Conservation (phyloP, 352 stramenopile species). For the Phytophthora litchii region DNA sequence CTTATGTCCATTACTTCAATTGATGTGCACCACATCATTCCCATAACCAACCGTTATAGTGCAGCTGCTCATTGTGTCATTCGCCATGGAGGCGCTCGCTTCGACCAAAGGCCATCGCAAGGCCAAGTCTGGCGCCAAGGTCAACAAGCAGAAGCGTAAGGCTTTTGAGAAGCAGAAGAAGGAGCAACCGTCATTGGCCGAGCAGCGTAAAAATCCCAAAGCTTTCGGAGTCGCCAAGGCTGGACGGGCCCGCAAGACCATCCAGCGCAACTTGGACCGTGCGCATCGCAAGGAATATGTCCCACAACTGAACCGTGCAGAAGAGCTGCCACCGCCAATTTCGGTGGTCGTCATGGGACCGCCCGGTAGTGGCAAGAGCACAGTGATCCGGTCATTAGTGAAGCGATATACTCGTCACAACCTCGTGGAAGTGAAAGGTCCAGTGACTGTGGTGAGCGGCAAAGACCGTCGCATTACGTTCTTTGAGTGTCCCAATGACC, state of each 20-base stretch:
- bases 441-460: slow-evolving; percentile 98
- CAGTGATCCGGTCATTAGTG: slow-evolving; percentile 97
- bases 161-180: slow-evolving; percentile 87
- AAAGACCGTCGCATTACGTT: slow-evolving; percentile 99
- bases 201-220: slow-evolving; percentile 96
- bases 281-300: slow-evolving; percentile 98
- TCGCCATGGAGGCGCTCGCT: slow-evolving; percentile 46
- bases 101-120: slow-evolving; percentile 80
- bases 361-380: slow-evolving; percentile 96
- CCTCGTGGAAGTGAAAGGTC: slow-evolving; percentile 96
- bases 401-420: slow-evolving; percentile 99
- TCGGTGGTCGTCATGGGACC: slow-evolving; percentile 99
- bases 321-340: slow-evolving; percentile 92
- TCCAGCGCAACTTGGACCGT: slow-evolving; percentile 98
- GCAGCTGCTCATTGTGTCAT: slow-evolving; percentile 15
- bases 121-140: slow-evolving; percentile 89
- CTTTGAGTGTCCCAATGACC: slow-evolving; percentile 98
- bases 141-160: slow-evolving; percentile 95
- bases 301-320: slow-evolving; percentile 78
- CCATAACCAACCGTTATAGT: slow-evolving; percentile 16
- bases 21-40: slow-evolving; percentile 8
- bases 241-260: slow-evolving; percentile 93
- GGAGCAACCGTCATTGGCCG: slow-evolving; percentile 79
- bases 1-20: neutral
- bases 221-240: slow-evolving; percentile 98